Percentiles rank a stretch among this genome's conserved stretches.
These are phyloP conservation scores for Gardenia jasminoides DNA, from an alignment of 257 asterid genomes.

Conservation along the genomic window DNA sequence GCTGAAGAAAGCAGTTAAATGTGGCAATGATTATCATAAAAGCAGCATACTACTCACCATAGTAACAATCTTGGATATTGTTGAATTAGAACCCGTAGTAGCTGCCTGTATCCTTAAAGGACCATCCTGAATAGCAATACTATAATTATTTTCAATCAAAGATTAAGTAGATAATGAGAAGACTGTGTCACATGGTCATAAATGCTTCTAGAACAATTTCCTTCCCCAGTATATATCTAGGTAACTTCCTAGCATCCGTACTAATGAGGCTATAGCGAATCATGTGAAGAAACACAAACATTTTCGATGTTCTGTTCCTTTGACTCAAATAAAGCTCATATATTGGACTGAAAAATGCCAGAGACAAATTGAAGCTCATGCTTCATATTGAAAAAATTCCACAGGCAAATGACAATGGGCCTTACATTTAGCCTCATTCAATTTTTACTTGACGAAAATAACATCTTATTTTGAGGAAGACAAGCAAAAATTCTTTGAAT, in stretches of 20 bases:
- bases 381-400: not conserved
- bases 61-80: slow-evolving; percentile 87
- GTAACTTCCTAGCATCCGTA: not conserved
- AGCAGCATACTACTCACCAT: slow-evolving; percentile 47
- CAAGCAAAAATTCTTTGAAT: not conserved
- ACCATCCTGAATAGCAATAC: slow-evolving; percentile 69
- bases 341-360: not conserved
- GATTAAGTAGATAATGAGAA: slow-evolving; percentile 10
- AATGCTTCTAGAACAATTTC: not conserved
- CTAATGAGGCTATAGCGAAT: not conserved
- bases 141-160: slow-evolving; percentile 26
- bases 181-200: not conserved
- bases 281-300: not conserved
- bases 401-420: not conserved
- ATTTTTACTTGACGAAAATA: not conserved
- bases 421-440: not conserved
- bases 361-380: not conserved
- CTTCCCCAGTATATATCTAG: not conserved
- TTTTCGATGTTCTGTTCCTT: slow-evolving; percentile 2
- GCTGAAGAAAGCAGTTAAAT: not conserved
- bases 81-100: slow-evolving; percentile 92
- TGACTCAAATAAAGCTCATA: slow-evolving; percentile 4
- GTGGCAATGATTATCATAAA: not conserved
- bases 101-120: slow-evolving; percentile 86
- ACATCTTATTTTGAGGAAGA: not conserved